Conservation (phyloP, 208 protist species). For the Herpetomonas tarakana region DNA sequence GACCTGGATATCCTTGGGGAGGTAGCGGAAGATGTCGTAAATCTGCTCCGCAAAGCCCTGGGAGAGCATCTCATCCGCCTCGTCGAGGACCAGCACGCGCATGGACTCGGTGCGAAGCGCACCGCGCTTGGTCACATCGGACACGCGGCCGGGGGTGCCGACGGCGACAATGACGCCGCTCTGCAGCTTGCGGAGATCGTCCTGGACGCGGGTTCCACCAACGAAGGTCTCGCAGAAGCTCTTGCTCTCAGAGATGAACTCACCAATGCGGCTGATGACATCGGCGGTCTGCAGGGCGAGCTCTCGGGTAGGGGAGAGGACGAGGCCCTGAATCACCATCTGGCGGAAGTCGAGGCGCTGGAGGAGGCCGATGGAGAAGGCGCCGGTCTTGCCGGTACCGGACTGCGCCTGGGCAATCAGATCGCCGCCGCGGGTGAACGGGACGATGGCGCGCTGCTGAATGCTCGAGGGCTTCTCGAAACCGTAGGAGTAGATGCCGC, state of each 20-base stretch:
- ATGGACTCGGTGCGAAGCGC: slow-evolving; percentile 84
- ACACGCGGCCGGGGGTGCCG: slow-evolving; percentile 98
- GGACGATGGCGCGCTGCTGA: slow-evolving; percentile 98
- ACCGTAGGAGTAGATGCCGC: slow-evolving; percentile 98
- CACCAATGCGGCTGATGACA: slow-evolving; percentile 95
- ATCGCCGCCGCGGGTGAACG: slow-evolving; percentile 95
- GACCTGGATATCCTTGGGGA: slow-evolving; percentile 97
- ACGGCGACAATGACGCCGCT: slow-evolving; percentile 93
- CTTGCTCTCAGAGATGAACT: slow-evolving; percentile 90
- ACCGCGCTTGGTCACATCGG: slow-evolving; percentile 95
- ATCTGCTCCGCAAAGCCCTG: slow-evolving; percentile 98
- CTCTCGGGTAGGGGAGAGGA: slow-evolving; percentile 97
- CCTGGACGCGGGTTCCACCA: slow-evolving; percentile 94
- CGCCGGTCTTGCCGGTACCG: slow-evolving; percentile 98
- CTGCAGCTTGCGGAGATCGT: slow-evolving; percentile 95
- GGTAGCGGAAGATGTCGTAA: slow-evolving; percentile 97
- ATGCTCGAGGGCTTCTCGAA: slow-evolving; percentile 99
- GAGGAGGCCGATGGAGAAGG: slow-evolving; percentile 96
- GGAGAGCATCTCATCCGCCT: slow-evolving; percentile 99
- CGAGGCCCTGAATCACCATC: slow-evolving; percentile 91
- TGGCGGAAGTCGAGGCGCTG: slow-evolving; percentile 90
- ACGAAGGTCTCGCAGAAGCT: slow-evolving; percentile 89
- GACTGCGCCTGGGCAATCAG: slow-evolving; percentile 98
- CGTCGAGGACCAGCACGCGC: slow-evolving; percentile 98
- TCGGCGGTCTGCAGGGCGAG: slow-evolving; percentile 96